Evolutionary conservation across 805 yeast species (phyloP).

Genomic region (Diddensiella caesifluorescens): DNA sequence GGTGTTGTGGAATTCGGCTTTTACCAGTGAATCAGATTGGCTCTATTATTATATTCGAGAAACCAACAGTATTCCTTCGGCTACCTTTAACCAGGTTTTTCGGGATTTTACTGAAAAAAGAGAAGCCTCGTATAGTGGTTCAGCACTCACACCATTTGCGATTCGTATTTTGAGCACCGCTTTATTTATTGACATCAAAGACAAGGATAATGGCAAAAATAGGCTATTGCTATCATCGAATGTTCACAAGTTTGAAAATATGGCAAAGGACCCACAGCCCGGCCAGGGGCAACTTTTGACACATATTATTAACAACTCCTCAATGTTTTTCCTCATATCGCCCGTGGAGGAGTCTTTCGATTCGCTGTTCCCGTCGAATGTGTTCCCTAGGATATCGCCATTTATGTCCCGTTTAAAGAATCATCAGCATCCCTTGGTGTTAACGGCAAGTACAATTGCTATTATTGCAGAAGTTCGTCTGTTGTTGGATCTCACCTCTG

Average conservation of each 20-base stretch:
- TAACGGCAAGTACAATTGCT: constrained; percentile 16
- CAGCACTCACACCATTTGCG: constrained; percentile 20
- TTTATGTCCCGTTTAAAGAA: constrained; percentile 9
- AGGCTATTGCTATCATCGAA: constrained; percentile 6
- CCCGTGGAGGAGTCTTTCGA: constrained; percentile 16
- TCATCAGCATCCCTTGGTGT: constrained; percentile 22
- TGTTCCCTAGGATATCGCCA: constrained; percentile 3
- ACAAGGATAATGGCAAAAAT: constrained; percentile 3
- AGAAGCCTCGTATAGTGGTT: constrained; percentile 2
- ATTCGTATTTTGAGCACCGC: constrained; percentile 26
- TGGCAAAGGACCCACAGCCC: constrained; percentile 17
- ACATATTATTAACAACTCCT: constrained; percentile 8
- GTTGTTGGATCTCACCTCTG: constrained; percentile 16
- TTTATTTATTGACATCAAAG: constrained; percentile 22
- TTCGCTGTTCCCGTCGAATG: constrained; percentile 2
- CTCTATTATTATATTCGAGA: constrained; percentile 10
- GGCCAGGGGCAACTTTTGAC: constrained; percentile 21
- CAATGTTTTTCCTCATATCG: constrained; percentile 9
- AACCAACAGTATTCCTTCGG: constrained; percentile 3
- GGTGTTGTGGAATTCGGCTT: constrained; percentile 27
- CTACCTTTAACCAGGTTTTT: neutral
- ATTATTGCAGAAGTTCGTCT: constrained; percentile 18
- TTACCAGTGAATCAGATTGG: constrained; percentile 24
- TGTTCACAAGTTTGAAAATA: constrained; percentile 3
- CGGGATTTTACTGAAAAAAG: neutral